A percentile compares a stretch with the other conserved stretches of the same genome.
Conservation (phyloP, 2,329 filamentous ascomycete species). For the Blastomyces gilchristii region DNA sequence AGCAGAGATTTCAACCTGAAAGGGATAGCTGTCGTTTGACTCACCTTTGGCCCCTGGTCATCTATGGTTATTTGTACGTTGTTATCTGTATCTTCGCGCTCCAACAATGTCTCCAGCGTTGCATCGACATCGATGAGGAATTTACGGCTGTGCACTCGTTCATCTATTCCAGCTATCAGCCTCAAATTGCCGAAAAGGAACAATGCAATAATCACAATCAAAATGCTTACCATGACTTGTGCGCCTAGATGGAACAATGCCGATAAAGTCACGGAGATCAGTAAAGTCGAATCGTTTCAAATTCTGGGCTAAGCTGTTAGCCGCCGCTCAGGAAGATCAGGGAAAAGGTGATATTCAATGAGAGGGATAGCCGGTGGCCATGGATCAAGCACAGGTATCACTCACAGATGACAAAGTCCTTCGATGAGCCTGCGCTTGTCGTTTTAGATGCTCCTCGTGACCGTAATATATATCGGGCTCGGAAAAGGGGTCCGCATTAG, state of each 20-base stretch:
- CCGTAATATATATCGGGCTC: constrained; percentile 52
- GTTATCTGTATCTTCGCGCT: constrained; percentile 82
- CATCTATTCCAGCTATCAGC: constrained; percentile 48
- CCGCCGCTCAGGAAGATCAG: neutral
- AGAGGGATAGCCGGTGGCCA: neutral
- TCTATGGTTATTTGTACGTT: constrained; percentile 98
- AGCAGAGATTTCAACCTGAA: constrained; percentile 14
- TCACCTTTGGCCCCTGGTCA: constrained; percentile 80
- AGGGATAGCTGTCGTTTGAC: constrained; percentile 5
- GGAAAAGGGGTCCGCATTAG: constrained; percentile 47
- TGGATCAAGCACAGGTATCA: neutral
- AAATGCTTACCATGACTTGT: constrained; percentile 36
- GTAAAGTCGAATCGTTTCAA: constrained; percentile 29
- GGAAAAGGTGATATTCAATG: neutral
- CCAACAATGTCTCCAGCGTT: constrained; percentile 67
- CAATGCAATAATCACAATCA: neutral
- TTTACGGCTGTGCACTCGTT: constrained; percentile 58
- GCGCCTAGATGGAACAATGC: constrained; percentile 28
- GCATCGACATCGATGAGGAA: constrained; percentile 81
- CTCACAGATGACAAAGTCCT: constrained; percentile 7
- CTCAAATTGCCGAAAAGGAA: neutral
- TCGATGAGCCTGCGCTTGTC: constrained; percentile 5
- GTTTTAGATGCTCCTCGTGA: constrained; percentile 28
- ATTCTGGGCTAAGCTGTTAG: constrained; percentile 20
- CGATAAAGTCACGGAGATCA: constrained; percentile 28